phyloP scores from a whole-genome alignment of 257 asterid species.

The Leptodermis oblonga region DNA sequence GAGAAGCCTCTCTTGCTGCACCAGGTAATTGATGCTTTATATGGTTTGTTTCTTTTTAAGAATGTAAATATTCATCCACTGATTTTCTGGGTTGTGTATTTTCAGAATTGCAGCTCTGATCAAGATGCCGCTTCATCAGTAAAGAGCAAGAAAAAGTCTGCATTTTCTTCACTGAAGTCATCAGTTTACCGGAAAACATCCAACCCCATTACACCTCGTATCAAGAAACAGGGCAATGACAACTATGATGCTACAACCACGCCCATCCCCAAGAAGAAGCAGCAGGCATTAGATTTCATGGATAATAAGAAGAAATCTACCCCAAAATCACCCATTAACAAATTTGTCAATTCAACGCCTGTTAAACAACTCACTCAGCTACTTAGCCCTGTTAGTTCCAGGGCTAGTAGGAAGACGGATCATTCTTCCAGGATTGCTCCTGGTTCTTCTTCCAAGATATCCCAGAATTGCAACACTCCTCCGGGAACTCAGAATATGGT shows the following conservation, averaged over 20 bases:
- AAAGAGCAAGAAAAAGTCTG: slow-evolving; percentile 48
- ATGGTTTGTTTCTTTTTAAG: background rate
- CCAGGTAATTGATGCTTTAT: slow-evolving; percentile 34
- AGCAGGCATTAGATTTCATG: slow-evolving; percentile 25
- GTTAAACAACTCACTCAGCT: slow-evolving; percentile 41
- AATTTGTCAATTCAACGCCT: slow-evolving; percentile 43
- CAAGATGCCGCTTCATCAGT: slow-evolving; percentile 45
- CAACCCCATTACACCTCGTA: slow-evolving; percentile 39
- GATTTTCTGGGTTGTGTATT: background rate
- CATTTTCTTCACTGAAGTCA: slow-evolving; percentile 45
- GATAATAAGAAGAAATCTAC: slow-evolving; percentile 37
- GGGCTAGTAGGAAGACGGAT: slow-evolving; percentile 25
- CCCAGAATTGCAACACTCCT: slow-evolving; percentile 47
- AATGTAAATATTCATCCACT: background rate
- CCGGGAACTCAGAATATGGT: slow-evolving; percentile 52
- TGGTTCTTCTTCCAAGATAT: slow-evolving; percentile 13
- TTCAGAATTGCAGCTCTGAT: slow-evolving; percentile 36
- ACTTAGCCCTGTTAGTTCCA: slow-evolving; percentile 22
- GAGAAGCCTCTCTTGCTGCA: slow-evolving; percentile 66
- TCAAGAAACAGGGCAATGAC: slow-evolving; percentile 40
- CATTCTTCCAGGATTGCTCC: slow-evolving; percentile 28
- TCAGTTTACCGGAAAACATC: slow-evolving; percentile 43
- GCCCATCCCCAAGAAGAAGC: slow-evolving; percentile 33
- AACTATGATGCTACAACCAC: slow-evolving; percentile 26
- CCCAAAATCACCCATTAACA: slow-evolving; percentile 50